Evolutionary conservation across 75 land plant genomes (phyloP), one percentile per base, ranked within the genome.

Genomic region (Cupressus sempervirens): DNA sequence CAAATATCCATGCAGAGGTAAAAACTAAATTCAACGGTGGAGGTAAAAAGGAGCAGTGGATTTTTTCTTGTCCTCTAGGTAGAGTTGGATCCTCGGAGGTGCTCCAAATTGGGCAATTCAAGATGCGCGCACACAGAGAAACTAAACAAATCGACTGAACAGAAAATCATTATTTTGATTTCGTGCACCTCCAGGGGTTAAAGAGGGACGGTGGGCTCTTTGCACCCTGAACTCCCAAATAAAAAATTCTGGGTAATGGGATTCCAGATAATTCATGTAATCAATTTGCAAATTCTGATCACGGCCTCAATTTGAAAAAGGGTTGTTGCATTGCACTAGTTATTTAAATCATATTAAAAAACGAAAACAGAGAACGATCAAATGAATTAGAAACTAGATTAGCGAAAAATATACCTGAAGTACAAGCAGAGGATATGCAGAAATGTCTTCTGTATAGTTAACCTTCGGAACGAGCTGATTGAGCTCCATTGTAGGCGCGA

Each of bases 401-500:
- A 62, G 67, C 16, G 54, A 35, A 10, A 20, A 68, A 45, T 74
- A 2, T 56, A 90, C 92, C 91, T 92, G 92, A 29, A 92, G 86
- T n/a, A 92, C 88, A 34, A 92, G 86, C 29, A 91, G 90, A 26
- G 93, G 92, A 76, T 83, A 90, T 11, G 92, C 89, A 34, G 83
- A 72, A 40, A 92, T 84, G 46, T 87, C 91, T 23, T 68, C 54
- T 32, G 91, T 62, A 72, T 93, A 86, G 54, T 74, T 84, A 45
- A 85, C 46, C 8, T 36, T 23, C 8, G 90, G 91, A 43, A 93
- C 86, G 65, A 93, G 88, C 41, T 68, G 14, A 76, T 82, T 72
- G 45, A 88, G 86, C 82, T 88, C 86, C 85, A 81, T 29, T 13
- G 90, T 85, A 41, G 93, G 92, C 2, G 88, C 86, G 72, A 89